Evolutionary conservation across 2,329 filamentous ascomycete species (phyloP).

Genomic region (Thelonectria olida): DNA sequence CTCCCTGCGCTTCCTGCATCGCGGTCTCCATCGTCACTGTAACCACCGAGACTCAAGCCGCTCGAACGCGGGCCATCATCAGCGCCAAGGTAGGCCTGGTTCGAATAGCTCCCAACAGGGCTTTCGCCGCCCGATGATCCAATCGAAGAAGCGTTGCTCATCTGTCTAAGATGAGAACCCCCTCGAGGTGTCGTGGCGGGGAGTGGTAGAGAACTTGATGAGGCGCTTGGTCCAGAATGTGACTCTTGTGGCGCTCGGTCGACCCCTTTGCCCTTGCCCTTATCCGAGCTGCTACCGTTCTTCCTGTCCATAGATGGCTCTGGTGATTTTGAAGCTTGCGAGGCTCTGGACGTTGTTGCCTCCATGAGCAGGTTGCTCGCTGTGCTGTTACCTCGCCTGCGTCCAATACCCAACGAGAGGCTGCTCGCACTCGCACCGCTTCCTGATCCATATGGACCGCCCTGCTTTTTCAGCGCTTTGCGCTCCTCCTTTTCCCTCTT

Average conservation of each 20-base stretch:
- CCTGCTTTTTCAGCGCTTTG: conserved; percentile 75
- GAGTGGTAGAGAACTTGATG: conserved; percentile 54
- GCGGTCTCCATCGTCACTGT: conserved; percentile 59
- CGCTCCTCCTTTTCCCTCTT: conserved; percentile 85
- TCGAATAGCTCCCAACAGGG: conserved; percentile 60
- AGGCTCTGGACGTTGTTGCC: conserved; percentile 58
- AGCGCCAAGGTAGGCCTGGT: conserved; percentile 42
- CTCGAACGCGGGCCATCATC: conserved; percentile 62
- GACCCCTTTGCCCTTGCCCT: conserved; percentile 74
- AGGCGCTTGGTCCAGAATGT: conserved; percentile 42
- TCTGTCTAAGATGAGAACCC: conserved; percentile 79
- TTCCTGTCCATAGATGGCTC: conserved; percentile 38
- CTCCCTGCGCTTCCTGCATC: conserved; percentile 59
- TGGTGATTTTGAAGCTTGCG: conserved; percentile 38
- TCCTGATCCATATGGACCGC: conserved; percentile 46
- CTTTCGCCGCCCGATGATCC: conserved; percentile 81
- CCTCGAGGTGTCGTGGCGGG: conserved; percentile 64
- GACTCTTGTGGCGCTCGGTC: conserved; percentile 58
- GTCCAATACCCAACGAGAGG: conserved; percentile 68
- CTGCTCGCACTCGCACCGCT: conserved; percentile 68
- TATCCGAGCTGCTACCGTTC: conserved; percentile 33
- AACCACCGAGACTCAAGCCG: conserved; percentile 59
- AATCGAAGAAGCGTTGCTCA: conserved; percentile 87
- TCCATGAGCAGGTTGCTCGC: conserved; percentile 69
- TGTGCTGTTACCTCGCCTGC: conserved; percentile 67